phyloP scores from a whole-genome alignment of 441 rosid genomes.

The Adansonia grandidieri region DNA sequence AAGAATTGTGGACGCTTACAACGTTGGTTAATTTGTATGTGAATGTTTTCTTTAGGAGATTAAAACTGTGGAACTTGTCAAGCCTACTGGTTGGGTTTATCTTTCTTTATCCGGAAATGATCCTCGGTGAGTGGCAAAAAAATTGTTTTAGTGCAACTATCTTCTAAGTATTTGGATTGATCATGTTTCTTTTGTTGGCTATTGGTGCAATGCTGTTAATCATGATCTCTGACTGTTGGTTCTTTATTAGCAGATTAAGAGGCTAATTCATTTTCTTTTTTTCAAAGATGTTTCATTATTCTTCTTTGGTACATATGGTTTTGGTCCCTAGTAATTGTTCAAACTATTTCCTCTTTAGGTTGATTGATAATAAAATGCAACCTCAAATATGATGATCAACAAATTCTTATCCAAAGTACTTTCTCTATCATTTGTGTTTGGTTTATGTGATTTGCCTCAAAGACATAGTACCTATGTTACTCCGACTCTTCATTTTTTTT shows the following conservation, averaged over 20 bases:
- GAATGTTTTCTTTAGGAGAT: slow-evolving; percentile 63
- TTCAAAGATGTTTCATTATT: neutral
- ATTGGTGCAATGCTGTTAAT: slow-evolving; percentile 13
- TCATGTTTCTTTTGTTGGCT: slow-evolving; percentile 6
- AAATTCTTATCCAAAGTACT: neutral
- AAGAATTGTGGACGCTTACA: neutral
- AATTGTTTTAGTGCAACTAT: neutral
- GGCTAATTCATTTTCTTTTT: neutral
- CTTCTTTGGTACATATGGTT: neutral
- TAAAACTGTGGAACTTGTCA: slow-evolving; percentile 79
- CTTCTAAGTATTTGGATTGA: neutral
- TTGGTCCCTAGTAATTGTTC: too few relatives aligned
- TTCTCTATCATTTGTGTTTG: neutral
- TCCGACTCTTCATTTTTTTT: too few relatives aligned
- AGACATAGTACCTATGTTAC: too few relatives aligned
- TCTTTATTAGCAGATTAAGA: slow-evolving; percentile 2
- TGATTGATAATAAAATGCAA: neutral
- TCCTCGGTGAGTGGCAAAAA: slow-evolving; percentile 57
- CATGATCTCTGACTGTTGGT: neutral
- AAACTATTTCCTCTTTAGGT: neutral
- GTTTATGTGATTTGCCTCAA: too few relatives aligned
- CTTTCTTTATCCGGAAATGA: slow-evolving; percentile 80
- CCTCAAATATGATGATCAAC: neutral
- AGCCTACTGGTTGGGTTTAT: slow-evolving; percentile 85
- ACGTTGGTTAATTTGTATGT: slow-evolving; percentile 18